A percentile compares a stretch with the other conserved stretches of the same genome.
These are phyloP conservation scores for Keqinozyma sinolaborantium DNA, from an alignment of 1,139 yeast species.

Conservation along the genomic window DNA sequence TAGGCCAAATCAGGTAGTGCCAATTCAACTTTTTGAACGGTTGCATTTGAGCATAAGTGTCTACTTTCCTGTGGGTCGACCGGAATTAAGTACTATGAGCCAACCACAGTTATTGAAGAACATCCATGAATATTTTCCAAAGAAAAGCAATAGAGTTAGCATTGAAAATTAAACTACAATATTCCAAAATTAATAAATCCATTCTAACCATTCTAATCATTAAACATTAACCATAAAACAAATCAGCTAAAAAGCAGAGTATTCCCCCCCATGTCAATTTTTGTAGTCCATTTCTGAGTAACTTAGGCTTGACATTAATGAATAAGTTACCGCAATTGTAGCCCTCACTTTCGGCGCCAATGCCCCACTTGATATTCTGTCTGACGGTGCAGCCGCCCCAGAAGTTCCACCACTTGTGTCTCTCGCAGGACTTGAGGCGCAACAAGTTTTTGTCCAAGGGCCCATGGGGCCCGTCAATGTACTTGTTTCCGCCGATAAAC, in stretches of 20 bases:
- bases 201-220: not conserved
- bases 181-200: too few species aligned
- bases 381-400: conserved; percentile 79
- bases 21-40: too few species aligned
- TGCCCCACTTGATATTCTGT: conserved; percentile 71
- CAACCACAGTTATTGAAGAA: too few species aligned
- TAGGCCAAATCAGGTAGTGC: too few species aligned
- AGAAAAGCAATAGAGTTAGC: too few species aligned
- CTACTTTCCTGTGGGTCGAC: too few species aligned
- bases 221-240: conserved; percentile 44
- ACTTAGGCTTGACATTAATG: conserved; percentile 45
- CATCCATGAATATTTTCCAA: too few species aligned
- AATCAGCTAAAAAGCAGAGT: conserved; percentile 57
- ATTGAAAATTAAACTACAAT: too few species aligned
- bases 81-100: too few species aligned
- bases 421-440: conserved; percentile 72
- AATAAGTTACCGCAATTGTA: conserved; percentile 62
- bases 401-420: conserved; percentile 83
- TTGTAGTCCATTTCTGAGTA: conserved; percentile 47
- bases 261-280: conserved; percentile 69
- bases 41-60: too few species aligned
- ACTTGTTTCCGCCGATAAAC: conserved; percentile 82
- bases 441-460: conserved; percentile 76
- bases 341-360: conserved; percentile 86
- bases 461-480: conserved; percentile 90